Conservation (phyloP, 2,329 filamentous ascomycete genomes). For the Aspergillus fructus region DNA sequence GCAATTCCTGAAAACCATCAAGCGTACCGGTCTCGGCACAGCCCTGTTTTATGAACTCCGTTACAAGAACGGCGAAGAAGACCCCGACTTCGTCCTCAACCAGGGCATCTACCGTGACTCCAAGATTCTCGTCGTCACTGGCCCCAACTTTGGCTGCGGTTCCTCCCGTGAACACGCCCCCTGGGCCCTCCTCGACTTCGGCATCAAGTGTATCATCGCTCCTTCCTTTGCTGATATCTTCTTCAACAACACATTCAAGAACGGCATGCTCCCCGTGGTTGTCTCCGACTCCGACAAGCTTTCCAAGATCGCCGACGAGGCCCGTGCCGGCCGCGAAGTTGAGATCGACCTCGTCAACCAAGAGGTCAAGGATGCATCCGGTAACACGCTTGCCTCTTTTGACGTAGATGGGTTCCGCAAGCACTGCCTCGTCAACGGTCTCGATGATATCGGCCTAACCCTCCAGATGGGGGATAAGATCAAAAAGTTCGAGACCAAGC, state of each 20-base stretch:
- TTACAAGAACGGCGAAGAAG: constrained; percentile 73
- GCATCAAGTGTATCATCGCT: constrained; percentile 90
- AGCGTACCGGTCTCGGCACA: constrained; percentile 86
- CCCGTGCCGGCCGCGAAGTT: constrained; percentile 75
- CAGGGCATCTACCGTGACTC: constrained; percentile 77
- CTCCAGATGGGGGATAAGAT: constrained; percentile 93
- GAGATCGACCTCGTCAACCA: constrained; percentile 89
- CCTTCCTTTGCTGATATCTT: constrained; percentile 90
- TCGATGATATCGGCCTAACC: constrained; percentile 93
- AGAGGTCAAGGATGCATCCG: constrained; percentile 71
- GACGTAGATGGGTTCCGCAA: constrained; percentile 92
- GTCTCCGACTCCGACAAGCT: constrained; percentile 68
- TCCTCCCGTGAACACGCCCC: constrained; percentile 92
- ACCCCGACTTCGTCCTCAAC: constrained; percentile 85
- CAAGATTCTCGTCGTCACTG: constrained; percentile 90
- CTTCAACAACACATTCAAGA: constrained; percentile 99
- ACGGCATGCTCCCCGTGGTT: constrained; percentile 90
- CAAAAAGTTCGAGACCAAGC: constrained; percentile 72
- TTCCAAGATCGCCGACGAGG: constrained; percentile 71
- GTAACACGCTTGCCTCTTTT: constrained; percentile 73
- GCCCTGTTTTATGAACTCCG: constrained; percentile 86
- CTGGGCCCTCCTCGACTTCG: constrained; percentile 95
- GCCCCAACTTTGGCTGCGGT: constrained; percentile 93
- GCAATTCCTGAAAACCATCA: constrained; percentile 99
- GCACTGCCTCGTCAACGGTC: constrained; percentile 87